Base-by-base conservation (phyloP, 2,329 filamentous ascomycete genomes). In the Aspergillus luchuensis region DNA sequence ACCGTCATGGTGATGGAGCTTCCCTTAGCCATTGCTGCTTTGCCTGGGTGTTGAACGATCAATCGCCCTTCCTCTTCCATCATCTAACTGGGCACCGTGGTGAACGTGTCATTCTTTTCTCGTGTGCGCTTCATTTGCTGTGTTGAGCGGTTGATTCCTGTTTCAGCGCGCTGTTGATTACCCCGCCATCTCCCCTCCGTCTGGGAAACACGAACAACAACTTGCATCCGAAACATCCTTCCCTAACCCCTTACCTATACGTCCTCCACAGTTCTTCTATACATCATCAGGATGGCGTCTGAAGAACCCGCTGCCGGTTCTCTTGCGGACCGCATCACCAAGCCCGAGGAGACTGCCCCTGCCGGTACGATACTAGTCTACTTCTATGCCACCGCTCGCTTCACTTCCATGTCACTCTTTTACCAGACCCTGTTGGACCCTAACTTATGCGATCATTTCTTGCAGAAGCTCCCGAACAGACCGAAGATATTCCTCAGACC, bases 321-420 rank as follows among this genome's bases (percentile, higher is more conserved):
- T 33, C 74, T 84, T 53, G 80, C 75, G 21, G 80, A 81, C 63
- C 81, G 82, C 60, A 78, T 84, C 63, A 76, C 80, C 41, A 77
- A 78, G 59, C 75, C 79, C 23, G 75, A 78, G 19, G 69, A 68
- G 52, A 49, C 72, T 10, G 47, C 60, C 25, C 61, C 65, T 39
- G 54, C 70, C 60, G 74, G 75, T 75, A 77, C 66, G 67, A 64
- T 52, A 61, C 38, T 48, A 58, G 50, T 59, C 57, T 51, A 47
- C 62, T 52, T 57, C 59, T 53, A 54, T 61, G 68, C 68, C 56
- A 63, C 50, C 8, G 23, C 39, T 13, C 55, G 38, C 19, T 43
- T 43, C n/a, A 15, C 51, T 45, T 38, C 23, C 51, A 7, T 58
- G 68, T 71, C 15, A 61, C 62, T 45, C 39, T 49, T 49, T 43